Evolutionary conservation across 208 protist genomes (phyloP).

Genomic region (Wallacemonas sp.): DNA sequence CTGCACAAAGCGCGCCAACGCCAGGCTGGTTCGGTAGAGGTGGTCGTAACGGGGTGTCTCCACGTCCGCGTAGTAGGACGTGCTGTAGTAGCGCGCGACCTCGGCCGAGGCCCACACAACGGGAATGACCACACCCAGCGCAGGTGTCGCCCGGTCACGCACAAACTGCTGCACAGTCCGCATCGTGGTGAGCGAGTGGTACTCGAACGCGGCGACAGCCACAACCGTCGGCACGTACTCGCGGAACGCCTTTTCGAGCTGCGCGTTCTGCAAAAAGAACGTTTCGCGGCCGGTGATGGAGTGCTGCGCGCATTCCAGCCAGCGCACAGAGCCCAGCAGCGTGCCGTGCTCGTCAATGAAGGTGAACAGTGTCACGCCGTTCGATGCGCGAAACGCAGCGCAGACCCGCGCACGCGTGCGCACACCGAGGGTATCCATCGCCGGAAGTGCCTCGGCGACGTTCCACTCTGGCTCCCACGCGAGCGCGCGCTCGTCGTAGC

Average conservation of each 20-base stretch:
- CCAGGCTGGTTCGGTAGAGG: conserved; percentile 45
- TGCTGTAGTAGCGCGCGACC: conserved; percentile 67
- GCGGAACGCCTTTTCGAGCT: conserved; percentile 67
- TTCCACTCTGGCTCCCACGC: conserved; percentile 86
- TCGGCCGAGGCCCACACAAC: conserved; percentile 74
- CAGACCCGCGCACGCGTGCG: conserved; percentile 53
- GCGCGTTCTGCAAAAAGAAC: conserved; percentile 48
- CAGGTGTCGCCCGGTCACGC: conserved; percentile 40
- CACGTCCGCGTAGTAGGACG: conserved; percentile 45
- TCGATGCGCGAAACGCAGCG: conserved; percentile 68
- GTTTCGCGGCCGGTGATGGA: conserved; percentile 51
- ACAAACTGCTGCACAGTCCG: conserved; percentile 68
- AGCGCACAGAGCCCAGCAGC: conserved; percentile 66
- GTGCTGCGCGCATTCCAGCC: conserved; percentile 65
- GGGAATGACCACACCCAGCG: conserved; percentile 46
- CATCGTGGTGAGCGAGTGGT: conserved; percentile 50
- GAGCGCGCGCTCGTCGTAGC: conserved; percentile 47
- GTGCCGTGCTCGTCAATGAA: conserved; percentile 80
- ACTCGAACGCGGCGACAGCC: conserved; percentile 57
- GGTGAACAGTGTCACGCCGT: conserved; percentile 64
- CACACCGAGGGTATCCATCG: not conserved
- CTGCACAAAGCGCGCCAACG: conserved; percentile 71
- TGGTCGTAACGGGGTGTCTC: conserved; percentile 50
- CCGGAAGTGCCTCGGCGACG: conserved; percentile 79
- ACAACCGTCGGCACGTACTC: conserved; percentile 69